Evolutionary conservation across 495 filamentous ascomycete species (phyloP), one percentile per base, ranked within the genome.

Genomic region (Tuber calosporum): DNA sequence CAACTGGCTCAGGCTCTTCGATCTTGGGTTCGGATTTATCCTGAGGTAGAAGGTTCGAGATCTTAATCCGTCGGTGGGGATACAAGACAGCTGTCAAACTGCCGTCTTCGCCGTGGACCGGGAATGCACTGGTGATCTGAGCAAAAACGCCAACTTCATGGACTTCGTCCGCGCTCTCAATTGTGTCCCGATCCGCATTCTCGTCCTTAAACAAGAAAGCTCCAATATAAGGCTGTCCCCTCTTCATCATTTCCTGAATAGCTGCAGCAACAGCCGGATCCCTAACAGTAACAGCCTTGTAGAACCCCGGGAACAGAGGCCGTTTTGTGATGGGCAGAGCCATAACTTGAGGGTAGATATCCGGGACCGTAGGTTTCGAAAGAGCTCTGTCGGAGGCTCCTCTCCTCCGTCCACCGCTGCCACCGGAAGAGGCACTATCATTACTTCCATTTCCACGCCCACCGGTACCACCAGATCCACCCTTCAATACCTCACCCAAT

Each of bases 141-240:
- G 95, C 96, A 81, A 99, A 99, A 4, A 97, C 94, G 69, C 96
- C 96, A 42, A 93, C 91, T 79, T 97, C 92, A 82, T 98, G 91
- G 13, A 99, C 93, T 68, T 99, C 95, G 66, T 93, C 89, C 41
- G 90, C 83, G 69, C 88, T 92, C 79, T 93, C 90, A 81, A 99
- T 97, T 20, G 92, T 87, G 82, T 99, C 96, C 72, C 91, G 90
- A 81, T 97, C 93, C 69, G 91, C 90, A 72, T 91, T 91, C 81
- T 97, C 94, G 82, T 98, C 94, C 83, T 98, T 98, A 84, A 97
- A 92, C 78, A 98, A 82, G 83, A 99, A 99, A 17, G 93, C 94
- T 72, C 96, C 96, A 41, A 99, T 91, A 76, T 99, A 99, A 67
- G 94, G 96, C 82, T 99, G 96, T 13, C 96, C 95, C n/a, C 94